Conservation (phyloP, 352 stramenopile species). For the Phytophthora citricola region DNA sequence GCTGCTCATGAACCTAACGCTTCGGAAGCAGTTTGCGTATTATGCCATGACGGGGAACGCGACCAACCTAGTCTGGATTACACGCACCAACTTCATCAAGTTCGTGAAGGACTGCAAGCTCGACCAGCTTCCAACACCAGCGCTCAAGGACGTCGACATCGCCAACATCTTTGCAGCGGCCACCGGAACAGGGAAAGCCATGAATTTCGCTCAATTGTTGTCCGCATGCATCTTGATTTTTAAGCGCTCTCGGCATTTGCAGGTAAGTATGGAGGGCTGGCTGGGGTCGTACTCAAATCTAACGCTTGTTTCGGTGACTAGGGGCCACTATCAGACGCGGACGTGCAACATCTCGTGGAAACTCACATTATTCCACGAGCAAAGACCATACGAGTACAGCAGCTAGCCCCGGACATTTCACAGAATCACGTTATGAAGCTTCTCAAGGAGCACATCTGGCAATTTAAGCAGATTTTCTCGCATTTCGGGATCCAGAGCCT, state of each 20-base stretch:
- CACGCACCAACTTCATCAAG: slow-evolving; percentile 62
- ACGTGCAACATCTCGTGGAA: slow-evolving; percentile 56
- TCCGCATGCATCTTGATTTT: slow-evolving; percentile 56
- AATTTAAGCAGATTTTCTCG: slow-evolving; percentile 79
- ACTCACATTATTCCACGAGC: slow-evolving; percentile 56
- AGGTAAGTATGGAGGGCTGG: slow-evolving; percentile 23
- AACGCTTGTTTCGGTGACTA: slow-evolving; percentile 6
- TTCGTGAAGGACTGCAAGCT: slow-evolving; percentile 73
- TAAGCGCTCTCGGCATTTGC: slow-evolving; percentile 29
- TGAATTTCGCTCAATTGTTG: slow-evolving; percentile 66
- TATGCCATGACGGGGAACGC: slow-evolving; percentile 72
- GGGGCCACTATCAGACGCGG: slow-evolving; percentile 25
- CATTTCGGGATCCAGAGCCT: slow-evolving; percentile 76
- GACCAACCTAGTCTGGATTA: slow-evolving; percentile 73
- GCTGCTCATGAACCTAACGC: slow-evolving; percentile 58
- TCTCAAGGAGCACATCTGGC: slow-evolving; percentile 71
- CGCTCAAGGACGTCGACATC: slow-evolving; percentile 64
- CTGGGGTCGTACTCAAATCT: not conserved
- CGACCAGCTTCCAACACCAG: slow-evolving; percentile 34
- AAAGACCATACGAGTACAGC: slow-evolving; percentile 64
- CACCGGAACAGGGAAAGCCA: slow-evolving; percentile 40
- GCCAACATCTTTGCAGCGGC: slow-evolving; percentile 54
- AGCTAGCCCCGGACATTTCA: slow-evolving; percentile 71
- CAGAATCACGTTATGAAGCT: slow-evolving; percentile 77
- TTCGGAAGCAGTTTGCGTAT: slow-evolving; percentile 69